phyloP scores from a whole-genome alignment of 2,329 filamentous ascomycete species.

The Aspergillus novoparasiticus region DNA sequence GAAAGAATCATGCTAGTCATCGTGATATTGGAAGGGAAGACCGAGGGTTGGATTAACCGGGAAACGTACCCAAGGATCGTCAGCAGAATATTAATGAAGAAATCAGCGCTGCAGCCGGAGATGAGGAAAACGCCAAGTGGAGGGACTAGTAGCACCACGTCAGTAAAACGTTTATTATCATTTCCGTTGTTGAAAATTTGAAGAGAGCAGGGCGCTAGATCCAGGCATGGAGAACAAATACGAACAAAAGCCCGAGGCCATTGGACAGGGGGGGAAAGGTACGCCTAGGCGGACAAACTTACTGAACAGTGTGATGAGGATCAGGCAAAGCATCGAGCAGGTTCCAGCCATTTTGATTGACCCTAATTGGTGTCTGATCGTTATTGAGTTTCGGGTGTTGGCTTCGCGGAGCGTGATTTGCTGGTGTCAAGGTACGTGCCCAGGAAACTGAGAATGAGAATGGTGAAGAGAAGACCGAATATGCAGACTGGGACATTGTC shows the following conservation, averaged over 20 bases:
- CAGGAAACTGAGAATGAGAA: slow-evolving; percentile 30
- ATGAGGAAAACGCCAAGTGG: slow-evolving; percentile 66
- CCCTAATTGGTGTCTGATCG: not conserved
- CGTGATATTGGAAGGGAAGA: not conserved
- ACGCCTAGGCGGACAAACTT: slow-evolving; percentile 18
- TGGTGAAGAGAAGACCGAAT: slow-evolving; percentile 30
- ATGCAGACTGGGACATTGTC: slow-evolving; percentile 31
- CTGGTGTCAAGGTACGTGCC: slow-evolving; percentile 19
- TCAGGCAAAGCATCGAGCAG: slow-evolving; percentile 44
- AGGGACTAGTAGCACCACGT: slow-evolving; percentile 57
- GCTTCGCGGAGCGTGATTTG: slow-evolving; percentile 14
- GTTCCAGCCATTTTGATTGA: slow-evolving; percentile 33
- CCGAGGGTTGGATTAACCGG: not conserved
- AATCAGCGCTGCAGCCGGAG: slow-evolving; percentile 65
- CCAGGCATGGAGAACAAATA: not conserved
- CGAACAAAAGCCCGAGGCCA: not conserved
- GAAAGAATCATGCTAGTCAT: not conserved
- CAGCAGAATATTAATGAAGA: slow-evolving; percentile 68
- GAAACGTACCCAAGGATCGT: slow-evolving; percentile 62
- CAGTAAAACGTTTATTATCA: not conserved
- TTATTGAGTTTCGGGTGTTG: not conserved
- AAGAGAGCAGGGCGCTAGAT: not conserved
- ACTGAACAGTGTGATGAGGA: slow-evolving; percentile 53
- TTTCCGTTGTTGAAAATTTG: not conserved
- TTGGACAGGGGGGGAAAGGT: not conserved